These are phyloP conservation scores for Colletotrichum liaoningense DNA, from an alignment of 2,329 filamentous ascomycete genomes.

Conservation along the genomic window DNA sequence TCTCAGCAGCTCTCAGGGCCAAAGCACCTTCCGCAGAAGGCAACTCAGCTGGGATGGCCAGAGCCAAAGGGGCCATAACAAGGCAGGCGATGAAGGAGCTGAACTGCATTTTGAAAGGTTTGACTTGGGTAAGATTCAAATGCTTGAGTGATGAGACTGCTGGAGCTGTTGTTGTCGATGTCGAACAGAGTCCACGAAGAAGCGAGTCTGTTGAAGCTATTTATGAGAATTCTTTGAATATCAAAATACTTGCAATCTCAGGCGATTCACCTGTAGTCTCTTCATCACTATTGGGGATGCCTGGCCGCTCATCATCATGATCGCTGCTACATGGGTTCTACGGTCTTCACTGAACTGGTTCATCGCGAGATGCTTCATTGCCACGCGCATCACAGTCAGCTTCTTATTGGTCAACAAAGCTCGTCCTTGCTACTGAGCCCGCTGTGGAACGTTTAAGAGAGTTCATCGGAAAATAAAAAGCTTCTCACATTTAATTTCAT, in stretches of 20 bases:
- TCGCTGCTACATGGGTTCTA: too few species aligned
- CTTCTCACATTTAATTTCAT: not conserved
- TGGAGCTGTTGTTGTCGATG: not conserved
- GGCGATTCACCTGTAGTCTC: too few species aligned
- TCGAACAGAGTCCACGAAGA: not conserved
- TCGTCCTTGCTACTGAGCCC: not conserved
- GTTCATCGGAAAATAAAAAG: not conserved
- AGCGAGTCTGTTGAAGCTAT: not conserved
- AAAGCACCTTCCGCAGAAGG: not conserved
- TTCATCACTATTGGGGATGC: too few species aligned
- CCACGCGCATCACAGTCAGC: not conserved
- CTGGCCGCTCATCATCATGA: too few species aligned
- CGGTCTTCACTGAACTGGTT: too few species aligned
- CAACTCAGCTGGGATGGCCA: slow-evolving; percentile 10
- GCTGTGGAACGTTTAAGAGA: not conserved
- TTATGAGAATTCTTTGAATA: not conserved
- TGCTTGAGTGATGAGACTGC: not conserved
- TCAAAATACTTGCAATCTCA: not conserved
- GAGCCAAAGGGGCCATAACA: not conserved
- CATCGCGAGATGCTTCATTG: too few species aligned
- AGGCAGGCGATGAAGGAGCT: slow-evolving; percentile 2
- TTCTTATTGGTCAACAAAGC: not conserved
- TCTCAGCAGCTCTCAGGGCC: not conserved
- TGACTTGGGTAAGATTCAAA: not conserved
- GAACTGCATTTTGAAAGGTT: not conserved